Conservation (phyloP, 257 asterid species). For the Nicotiana attenuata region DNA sequence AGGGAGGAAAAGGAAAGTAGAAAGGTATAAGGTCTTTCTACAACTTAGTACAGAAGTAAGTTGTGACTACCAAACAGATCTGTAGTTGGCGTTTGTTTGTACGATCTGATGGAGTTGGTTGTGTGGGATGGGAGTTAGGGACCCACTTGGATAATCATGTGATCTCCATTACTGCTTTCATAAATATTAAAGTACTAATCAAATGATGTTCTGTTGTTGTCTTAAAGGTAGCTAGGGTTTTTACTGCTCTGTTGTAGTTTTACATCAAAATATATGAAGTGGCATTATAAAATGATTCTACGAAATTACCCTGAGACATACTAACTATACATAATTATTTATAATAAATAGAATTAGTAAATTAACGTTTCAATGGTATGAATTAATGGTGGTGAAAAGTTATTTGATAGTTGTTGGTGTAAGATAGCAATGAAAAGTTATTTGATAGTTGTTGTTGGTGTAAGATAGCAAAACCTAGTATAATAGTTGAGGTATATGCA, state of each 20-base stretch:
- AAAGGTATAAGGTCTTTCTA: background rate
- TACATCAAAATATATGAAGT: background rate
- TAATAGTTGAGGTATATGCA: too few species aligned
- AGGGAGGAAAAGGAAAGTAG: slow-evolving; percentile 10
- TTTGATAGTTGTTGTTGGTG: too few species aligned
- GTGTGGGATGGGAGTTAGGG: background rate
- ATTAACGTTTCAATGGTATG: too few species aligned
- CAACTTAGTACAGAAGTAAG: background rate
- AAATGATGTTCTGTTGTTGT: background rate
- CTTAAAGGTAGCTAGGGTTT: background rate
- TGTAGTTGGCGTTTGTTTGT: background rate
- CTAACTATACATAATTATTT: too few species aligned
- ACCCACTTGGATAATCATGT: background rate
- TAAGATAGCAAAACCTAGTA: too few species aligned
- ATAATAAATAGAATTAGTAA: too few species aligned
- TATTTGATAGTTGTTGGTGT: too few species aligned
- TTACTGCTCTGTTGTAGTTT: background rate
- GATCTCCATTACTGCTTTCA: slow-evolving; percentile 11
- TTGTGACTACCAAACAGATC: slow-evolving; percentile 13
- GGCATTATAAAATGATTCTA: background rate
- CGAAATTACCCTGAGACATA: background rate
- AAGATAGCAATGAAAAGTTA: too few species aligned
- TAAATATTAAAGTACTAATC: background rate
- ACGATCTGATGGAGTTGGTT: background rate
- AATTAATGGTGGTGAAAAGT: too few species aligned